A percentile compares a stretch with the other conserved stretches of the same genome.
Evolutionary conservation across 331 rosid species (phyloP).

Genomic region (Malus hybrid): DNA sequence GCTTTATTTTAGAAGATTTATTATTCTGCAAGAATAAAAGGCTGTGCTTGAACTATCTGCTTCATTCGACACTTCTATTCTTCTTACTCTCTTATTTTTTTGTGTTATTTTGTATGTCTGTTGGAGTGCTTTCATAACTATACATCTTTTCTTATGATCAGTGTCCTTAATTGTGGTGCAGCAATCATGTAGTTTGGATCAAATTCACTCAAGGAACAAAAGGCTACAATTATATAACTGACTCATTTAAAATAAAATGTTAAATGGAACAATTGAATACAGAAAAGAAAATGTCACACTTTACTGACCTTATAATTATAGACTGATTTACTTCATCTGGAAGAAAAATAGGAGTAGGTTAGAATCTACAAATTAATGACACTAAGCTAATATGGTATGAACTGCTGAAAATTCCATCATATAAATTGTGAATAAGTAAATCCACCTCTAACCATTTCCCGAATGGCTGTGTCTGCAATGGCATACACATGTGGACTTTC

Average conservation of each 20-base stretch:
- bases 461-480: conserved; percentile 88
- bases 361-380: conserved; percentile 22
- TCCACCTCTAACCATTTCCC: conserved; percentile 87
- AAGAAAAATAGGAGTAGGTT: conserved; percentile 16
- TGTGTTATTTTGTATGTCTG: neutral
- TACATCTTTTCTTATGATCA: neutral
- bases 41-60: neutral
- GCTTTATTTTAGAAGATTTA: neutral
- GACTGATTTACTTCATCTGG: conserved; percentile 99
- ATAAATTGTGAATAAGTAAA: conserved; percentile 7
- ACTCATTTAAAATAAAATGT: neutral
- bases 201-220: neutral
- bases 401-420: conserved; percentile 12
- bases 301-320: conserved; percentile 87
- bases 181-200: neutral
- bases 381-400: conserved; percentile 3
- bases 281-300: neutral
- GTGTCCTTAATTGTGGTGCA: neutral
- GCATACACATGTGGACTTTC: conserved; percentile 97
- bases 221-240: too few species aligned
- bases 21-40: neutral
- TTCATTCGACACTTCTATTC: neutral
- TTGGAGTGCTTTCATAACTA: neutral
- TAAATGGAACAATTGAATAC: neutral
- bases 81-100: neutral